phyloP scores from a whole-genome alignment of 768 basidiomycete species.

The Xanthoconium stramineum region DNA sequence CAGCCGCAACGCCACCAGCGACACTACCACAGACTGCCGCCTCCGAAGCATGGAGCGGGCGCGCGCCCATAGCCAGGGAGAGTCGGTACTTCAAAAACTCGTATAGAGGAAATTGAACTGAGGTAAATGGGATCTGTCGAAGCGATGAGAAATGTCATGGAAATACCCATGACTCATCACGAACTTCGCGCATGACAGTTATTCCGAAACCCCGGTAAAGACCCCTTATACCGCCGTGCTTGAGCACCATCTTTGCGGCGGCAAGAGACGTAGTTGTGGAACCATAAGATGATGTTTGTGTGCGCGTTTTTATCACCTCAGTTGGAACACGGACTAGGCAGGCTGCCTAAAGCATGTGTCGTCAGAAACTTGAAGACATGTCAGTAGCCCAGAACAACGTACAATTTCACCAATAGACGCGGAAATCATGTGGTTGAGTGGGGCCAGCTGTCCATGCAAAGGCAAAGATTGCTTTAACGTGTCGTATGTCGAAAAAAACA shows the following conservation, averaged over 20 bases:
- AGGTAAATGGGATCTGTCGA: constrained; percentile 89
- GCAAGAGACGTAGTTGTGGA: constrained; percentile 57
- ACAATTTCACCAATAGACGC: constrained; percentile 62
- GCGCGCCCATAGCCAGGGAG: constrained; percentile 50
- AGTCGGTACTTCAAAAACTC: constrained; percentile 77
- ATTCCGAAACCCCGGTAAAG: constrained; percentile 88
- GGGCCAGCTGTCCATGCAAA: constrained; percentile 53
- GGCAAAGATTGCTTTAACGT: constrained; percentile 77
- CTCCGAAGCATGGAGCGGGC: constrained; percentile 64
- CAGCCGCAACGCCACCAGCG: constrained; percentile 88
- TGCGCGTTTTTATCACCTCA: constrained; percentile 92
- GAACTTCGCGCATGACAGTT: constrained; percentile 68
- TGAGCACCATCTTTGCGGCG: constrained; percentile 53
- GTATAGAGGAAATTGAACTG: constrained; percentile 93
- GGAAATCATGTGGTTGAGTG: constrained; percentile 61
- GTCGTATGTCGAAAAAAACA: constrained; percentile 95
- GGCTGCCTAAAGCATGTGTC: constrained; percentile 52
- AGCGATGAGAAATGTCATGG: constrained; percentile 3
- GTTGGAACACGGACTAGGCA: constrained; percentile 94
- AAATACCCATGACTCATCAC: neutral
- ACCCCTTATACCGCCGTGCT: constrained; percentile 65
- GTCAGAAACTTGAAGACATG: constrained; percentile 10
- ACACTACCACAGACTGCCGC: constrained; percentile 88
- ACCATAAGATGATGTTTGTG: constrained; percentile 81
- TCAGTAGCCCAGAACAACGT: constrained; percentile 10